Evolutionary conservation across 805 yeast genomes (phyloP), one percentile per base, ranked within the genome.

Genomic region (Hanseniaspora lachancei): DNA sequence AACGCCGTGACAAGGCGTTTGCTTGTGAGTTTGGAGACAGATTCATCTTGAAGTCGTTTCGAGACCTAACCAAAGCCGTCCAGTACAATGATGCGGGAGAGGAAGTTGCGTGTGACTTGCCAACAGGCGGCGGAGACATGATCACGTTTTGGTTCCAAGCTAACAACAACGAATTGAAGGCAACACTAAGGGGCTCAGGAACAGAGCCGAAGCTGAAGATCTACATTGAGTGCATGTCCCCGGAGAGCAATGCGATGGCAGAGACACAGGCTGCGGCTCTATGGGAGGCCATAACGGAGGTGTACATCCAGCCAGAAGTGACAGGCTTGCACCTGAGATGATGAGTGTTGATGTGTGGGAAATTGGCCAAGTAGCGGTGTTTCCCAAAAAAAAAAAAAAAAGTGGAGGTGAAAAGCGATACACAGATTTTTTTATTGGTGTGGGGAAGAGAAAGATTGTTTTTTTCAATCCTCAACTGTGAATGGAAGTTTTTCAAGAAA

Each of bases 161-260:
- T 2, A 47, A 58, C 6, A 24, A 52, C 35, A 39, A 52, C 29
- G 49, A 58, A 5, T 77, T 73, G 43, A 60, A 60, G 21, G 80
- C 87, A 2, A 89, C 97, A 0, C 81, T 86, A 50, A 76, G 98
- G 54, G 97, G 97, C 0, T 87, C 96, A 3, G 98, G 98, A 12
- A 91, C 98, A 0, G 98, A 91, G 67, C 97, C 97, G 2, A 91
- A 91, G 66, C 72, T 91, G 60, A 91, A 91, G 67, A 86, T 91
- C 0, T 91, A 91, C 69, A 82, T 91, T 36, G 98, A 91, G 65
- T 56, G 58, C 21, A 56, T 44, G 51, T 49, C 54, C 43, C 75
- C 87, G 0, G 50, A 59, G 0, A 66, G 71, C 9, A 85, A 76
- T 46, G 63, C 58, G 0, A 64, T 67, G 3, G 86, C 96, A 0